Evolutionary conservation across 2,329 filamentous ascomycete species (phyloP), one percentile per base, ranked within the genome.

Genomic region (Alternaria metachromatica): DNA sequence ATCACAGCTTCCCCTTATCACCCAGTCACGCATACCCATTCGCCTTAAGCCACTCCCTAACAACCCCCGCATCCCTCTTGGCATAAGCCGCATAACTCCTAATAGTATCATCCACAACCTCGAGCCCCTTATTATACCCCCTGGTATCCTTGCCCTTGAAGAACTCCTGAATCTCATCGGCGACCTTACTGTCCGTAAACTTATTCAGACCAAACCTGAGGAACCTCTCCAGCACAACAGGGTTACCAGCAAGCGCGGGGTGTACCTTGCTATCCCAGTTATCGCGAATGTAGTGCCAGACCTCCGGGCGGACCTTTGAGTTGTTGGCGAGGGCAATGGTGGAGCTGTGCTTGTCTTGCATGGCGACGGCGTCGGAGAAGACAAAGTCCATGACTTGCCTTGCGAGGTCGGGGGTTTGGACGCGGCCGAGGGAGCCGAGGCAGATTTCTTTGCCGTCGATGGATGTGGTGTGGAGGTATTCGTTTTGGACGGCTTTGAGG

Each of bases 401-500:
- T 48, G 96, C 89, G 28, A 97, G 83, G 10, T 89, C 87, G 1
- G 84, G 77, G 59, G 93, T 88, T 72, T 90, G 90, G 20, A 92
- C 89, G 43, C 89, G 88, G 33, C 94, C 93, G 48, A 99, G 86
- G 5, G 92, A 88, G 41, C 87, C 84, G 4, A 98, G 87, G 69
- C 89, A 91, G 68, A 97, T 92, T 71, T 97, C 94, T 81, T 94
- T 96, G 72, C 94, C 94, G 74, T 98, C 96, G 41, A 97, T 90
- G 8, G 94, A 93, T 56, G 91, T 90, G 12, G 93, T 96, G 55
- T 85, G 89, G 67, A 89, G 86, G 86, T 93, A 98, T 78, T 97
- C 94, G 58, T 93, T 88, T 83, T 95, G 93, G 58, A 99, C 86
- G 8, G 90, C 87, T 26, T 91, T 86, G 69, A 88, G 91, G 58